Conservation (phyloP, 176 grass and related monocot species). For the Carex littledalei region DNA sequence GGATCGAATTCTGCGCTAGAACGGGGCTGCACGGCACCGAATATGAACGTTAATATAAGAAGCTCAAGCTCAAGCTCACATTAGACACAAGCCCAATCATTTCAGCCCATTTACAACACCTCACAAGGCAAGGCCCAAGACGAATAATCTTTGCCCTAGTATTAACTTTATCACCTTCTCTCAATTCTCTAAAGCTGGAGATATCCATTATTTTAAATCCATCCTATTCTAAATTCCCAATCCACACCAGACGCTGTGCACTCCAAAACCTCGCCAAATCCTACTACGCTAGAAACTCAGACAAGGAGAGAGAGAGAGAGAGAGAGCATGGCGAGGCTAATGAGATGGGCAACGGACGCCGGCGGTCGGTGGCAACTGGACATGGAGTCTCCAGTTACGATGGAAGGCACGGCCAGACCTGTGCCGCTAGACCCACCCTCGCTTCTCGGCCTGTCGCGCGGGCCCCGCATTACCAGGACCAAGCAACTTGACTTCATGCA, state of each 20-base stretch:
- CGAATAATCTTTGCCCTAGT: too few relatives aligned
- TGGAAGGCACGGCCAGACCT: constrained; percentile 78
- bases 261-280: background rate
- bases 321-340: constrained; percentile 46
- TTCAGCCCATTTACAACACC: too few relatives aligned
- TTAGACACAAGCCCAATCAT: too few relatives aligned
- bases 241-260: background rate
- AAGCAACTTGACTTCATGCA: constrained; percentile 99
- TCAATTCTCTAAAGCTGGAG: background rate
- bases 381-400: constrained; percentile 67
- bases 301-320: background rate
- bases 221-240: background rate
- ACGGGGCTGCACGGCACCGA: too few relatives aligned
- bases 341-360: constrained; percentile 59
- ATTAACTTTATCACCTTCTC: background rate
- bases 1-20: too few relatives aligned
- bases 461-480: constrained; percentile 59
- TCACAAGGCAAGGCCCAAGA: too few relatives aligned
- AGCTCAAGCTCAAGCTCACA: too few relatives aligned
- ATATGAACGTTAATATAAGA: too few relatives aligned
- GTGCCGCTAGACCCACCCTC: constrained; percentile 73
- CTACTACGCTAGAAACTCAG: background rate
- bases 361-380: constrained; percentile 77
- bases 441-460: constrained; percentile 59
- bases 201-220: background rate